A percentile compares a stretch with the other conserved stretches of the same genome.
phyloP scores from a whole-genome alignment of 257 asterid species.

The Solanum appendiculatum region DNA sequence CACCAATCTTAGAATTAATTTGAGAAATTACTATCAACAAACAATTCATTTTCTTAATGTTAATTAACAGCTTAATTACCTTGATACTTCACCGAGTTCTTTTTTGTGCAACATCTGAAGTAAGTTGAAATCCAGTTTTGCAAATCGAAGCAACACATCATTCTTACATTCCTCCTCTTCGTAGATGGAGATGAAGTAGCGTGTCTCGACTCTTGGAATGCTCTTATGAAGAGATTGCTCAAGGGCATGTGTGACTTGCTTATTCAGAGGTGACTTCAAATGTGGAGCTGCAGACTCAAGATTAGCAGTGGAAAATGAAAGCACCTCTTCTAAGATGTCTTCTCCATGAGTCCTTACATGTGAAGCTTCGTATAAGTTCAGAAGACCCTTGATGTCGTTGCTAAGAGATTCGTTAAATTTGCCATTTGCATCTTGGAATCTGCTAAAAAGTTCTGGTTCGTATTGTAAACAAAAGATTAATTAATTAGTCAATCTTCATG shows the following conservation, averaged over 20 bases:
- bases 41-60: no score
- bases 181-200: constrained; percentile 12
- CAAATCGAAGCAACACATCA: constrained; percentile 12
- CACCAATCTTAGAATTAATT: background rate
- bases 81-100: constrained; percentile 20
- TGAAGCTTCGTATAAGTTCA: constrained; percentile 28
- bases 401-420: background rate
- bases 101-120: constrained; percentile 19
- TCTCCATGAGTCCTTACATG: constrained; percentile 25
- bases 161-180: constrained; percentile 9
- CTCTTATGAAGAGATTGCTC: constrained; percentile 18
- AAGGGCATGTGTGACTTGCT: constrained; percentile 18
- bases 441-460: constrained; percentile 14
- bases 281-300: constrained; percentile 6
- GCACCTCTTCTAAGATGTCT: constrained; percentile 22
- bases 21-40: background rate
- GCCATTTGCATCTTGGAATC: constrained; percentile 15
- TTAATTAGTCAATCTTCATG: no score
- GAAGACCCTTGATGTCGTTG: background rate
- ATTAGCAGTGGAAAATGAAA: background rate
- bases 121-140: constrained; percentile 21
- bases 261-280: constrained; percentile 2
- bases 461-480: no score
- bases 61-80: constrained; percentile 1
- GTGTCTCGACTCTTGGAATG: constrained; percentile 18